These are phyloP conservation scores for Pestalotiopsis sp. DNA, from an alignment of 2,329 filamentous ascomycete species.

Conservation along the genomic window DNA sequence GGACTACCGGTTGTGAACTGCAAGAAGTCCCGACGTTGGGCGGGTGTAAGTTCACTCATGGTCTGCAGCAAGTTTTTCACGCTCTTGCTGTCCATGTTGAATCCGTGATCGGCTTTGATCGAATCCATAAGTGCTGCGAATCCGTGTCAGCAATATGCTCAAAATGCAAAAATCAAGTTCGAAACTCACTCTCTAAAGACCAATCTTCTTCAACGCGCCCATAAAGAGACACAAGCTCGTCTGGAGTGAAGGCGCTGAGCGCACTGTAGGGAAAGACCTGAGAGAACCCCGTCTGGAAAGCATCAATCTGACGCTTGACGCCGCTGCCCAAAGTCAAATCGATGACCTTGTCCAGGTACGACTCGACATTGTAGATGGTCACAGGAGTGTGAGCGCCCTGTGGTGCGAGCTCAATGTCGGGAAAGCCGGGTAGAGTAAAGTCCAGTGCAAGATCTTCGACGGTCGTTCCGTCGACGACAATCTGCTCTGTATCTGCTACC, in stretches of 20 bases:
- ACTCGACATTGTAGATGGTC: conserved; percentile 87
- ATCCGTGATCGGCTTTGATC: conserved; percentile 97
- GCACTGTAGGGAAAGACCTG: conserved; percentile 96
- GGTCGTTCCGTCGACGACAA: conserved; percentile 73
- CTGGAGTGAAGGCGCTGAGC: conserved; percentile 89
- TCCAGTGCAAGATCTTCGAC: conserved; percentile 91
- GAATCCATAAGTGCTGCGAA: conserved; percentile 86
- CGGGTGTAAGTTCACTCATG: conserved; percentile 82
- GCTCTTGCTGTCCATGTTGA: conserved; percentile 96
- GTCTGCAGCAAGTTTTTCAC: conserved; percentile 90
- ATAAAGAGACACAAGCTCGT: conserved; percentile 93
- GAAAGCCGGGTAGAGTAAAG: conserved; percentile 92
- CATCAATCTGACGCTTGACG: conserved; percentile 85
- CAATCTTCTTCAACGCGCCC: conserved; percentile 93
- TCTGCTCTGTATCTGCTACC: conserved; percentile 66
- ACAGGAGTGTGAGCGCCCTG: conserved; percentile 76
- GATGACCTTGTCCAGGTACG: conserved; percentile 86
- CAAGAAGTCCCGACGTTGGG: conserved; percentile 87
- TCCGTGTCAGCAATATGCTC: conserved; percentile 22
- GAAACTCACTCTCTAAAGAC: conserved; percentile 87
- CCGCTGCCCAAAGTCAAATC: conserved; percentile 90
- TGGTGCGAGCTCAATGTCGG: conserved; percentile 78
- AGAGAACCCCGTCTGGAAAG: conserved; percentile 89
- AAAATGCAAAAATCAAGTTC: not conserved
- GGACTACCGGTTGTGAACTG: conserved; percentile 98